Evolutionary conservation across 1,284 basidiomycete genomes (phyloP).

Genomic region (Bothia castanella): DNA sequence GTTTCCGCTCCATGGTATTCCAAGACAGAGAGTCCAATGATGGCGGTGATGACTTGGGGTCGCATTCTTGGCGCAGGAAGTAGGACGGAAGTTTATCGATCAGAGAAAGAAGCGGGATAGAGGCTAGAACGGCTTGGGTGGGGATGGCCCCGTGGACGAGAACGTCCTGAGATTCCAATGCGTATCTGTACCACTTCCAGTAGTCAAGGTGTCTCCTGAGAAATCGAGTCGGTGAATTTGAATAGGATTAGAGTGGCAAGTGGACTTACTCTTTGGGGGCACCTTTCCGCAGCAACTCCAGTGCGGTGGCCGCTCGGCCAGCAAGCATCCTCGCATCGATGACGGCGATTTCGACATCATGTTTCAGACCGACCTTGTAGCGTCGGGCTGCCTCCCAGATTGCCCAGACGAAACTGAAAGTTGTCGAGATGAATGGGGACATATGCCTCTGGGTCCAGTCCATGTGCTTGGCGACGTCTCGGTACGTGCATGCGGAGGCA

Average conservation of each 20-base stretch:
- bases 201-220: slow-evolving; percentile 58
- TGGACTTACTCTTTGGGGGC: slow-evolving; percentile 50
- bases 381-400: slow-evolving; percentile 76
- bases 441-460: slow-evolving; percentile 68
- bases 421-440: slow-evolving; percentile 67
- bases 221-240: slow-evolving; percentile 6
- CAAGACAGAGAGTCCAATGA: slow-evolving; percentile 52
- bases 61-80: slow-evolving; percentile 47
- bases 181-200: slow-evolving; percentile 72
- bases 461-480: slow-evolving; percentile 63
- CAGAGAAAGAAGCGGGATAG: slow-evolving; percentile 60
- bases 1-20: slow-evolving; percentile 57
- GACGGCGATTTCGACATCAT: slow-evolving; percentile 69
- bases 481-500: slow-evolving; percentile 44
- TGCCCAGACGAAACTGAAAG: slow-evolving; percentile 75
- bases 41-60: slow-evolving; percentile 34
- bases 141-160: slow-evolving; percentile 68
- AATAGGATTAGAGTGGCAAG: not conserved
- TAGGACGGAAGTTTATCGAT: slow-evolving; percentile 67
- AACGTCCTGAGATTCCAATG: slow-evolving; percentile 69
- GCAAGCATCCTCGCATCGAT: slow-evolving; percentile 62
- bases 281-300: slow-evolving; percentile 55
- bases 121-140: slow-evolving; percentile 58
- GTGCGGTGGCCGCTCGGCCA: slow-evolving; percentile 56
- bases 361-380: slow-evolving; percentile 63